phyloP scores from a whole-genome alignment of 2,329 filamentous ascomycete species.

The Coleophoma cylindrospora region DNA sequence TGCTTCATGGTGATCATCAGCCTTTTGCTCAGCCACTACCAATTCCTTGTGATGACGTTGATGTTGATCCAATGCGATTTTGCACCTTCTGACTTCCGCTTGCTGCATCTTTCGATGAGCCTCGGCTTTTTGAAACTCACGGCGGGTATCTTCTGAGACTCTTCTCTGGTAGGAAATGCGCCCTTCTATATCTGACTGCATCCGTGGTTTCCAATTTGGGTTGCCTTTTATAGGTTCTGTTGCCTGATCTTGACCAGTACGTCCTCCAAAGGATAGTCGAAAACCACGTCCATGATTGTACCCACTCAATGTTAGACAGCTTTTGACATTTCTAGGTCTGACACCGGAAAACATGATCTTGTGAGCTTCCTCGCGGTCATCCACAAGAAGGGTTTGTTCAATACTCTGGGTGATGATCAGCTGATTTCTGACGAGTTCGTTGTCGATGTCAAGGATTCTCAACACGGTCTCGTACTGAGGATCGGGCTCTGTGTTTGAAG shows the following conservation, averaged over 20 bases:
- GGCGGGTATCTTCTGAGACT: constrained; percentile 45
- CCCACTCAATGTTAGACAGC: constrained; percentile 67
- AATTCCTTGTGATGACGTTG: constrained; percentile 41
- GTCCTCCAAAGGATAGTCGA: constrained; percentile 45
- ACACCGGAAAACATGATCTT: constrained; percentile 60
- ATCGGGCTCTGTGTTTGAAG: constrained; percentile 68
- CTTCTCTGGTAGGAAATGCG: constrained; percentile 54
- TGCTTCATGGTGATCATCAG: constrained; percentile 51
- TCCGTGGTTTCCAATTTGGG: constrained; percentile 48
- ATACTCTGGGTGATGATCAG: constrained; percentile 79
- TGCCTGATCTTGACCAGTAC: constrained; percentile 32
- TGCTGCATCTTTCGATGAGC: constrained; percentile 33
- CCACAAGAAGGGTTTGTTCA: constrained; percentile 79
- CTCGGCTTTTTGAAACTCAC: constrained; percentile 35
- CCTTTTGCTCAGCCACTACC: constrained; percentile 49
- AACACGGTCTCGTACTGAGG: constrained; percentile 70
- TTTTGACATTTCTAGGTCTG: constrained; percentile 61
- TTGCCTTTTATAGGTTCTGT: constrained; percentile 39
- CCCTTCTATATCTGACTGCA: constrained; percentile 70
- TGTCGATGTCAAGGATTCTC: constrained; percentile 75
- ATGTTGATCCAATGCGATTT: constrained; percentile 44
- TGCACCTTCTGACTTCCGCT: constrained; percentile 34
- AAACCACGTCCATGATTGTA: constrained; percentile 53
- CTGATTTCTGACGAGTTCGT: constrained; percentile 71
- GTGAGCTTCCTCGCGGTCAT: constrained; percentile 61